Percentiles rank a stretch among this genome's conserved stretches.
Evolutionary conservation across 129 eudicot genomes (phyloP).

Genomic region (Flaveria trinervia): DNA sequence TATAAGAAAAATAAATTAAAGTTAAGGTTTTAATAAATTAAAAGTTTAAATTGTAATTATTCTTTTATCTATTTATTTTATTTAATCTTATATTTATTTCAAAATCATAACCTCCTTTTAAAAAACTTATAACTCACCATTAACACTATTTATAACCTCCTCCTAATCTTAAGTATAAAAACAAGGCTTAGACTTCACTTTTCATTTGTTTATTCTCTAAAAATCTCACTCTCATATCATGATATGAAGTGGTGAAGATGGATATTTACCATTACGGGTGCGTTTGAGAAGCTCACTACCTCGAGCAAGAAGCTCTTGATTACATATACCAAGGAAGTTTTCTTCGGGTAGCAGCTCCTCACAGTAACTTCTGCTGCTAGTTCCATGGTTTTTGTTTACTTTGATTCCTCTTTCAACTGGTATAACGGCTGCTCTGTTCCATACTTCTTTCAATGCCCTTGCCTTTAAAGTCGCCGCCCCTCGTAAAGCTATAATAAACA

Average conservation of each 20-base stretch:
- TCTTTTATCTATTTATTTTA: no score
- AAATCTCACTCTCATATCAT: no score
- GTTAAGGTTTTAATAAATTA: no score
- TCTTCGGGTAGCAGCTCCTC: slow-evolving; percentile 74
- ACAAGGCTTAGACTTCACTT: no score
- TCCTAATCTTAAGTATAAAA: no score
- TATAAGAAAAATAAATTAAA: no score
- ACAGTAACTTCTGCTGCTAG: slow-evolving; percentile 34
- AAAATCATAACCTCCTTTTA: no score
- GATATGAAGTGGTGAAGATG: neutral
- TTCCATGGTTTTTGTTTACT: slow-evolving; percentile 37
- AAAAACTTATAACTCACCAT: no score
- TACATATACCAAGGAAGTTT: slow-evolving; percentile 75
- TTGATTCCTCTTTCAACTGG: slow-evolving; percentile 79
- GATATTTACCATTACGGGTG: slow-evolving; percentile 75
- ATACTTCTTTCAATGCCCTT: slow-evolving; percentile 88
- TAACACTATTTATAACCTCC: no score
- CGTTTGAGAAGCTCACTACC: slow-evolving; percentile 93
- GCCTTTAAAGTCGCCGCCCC: slow-evolving; percentile 98
- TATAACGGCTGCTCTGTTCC: slow-evolving; percentile 87
- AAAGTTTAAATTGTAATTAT: no score
- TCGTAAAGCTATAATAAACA: slow-evolving; percentile 60
- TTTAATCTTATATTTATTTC: no score
- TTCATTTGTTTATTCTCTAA: no score
- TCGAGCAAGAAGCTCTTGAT: slow-evolving; percentile 82